A percentile compares a stretch with the other conserved stretches of the same genome.
Conservation (phyloP, 2,329 filamentous ascomycete genomes). For the Trichoderma aggressivum region DNA sequence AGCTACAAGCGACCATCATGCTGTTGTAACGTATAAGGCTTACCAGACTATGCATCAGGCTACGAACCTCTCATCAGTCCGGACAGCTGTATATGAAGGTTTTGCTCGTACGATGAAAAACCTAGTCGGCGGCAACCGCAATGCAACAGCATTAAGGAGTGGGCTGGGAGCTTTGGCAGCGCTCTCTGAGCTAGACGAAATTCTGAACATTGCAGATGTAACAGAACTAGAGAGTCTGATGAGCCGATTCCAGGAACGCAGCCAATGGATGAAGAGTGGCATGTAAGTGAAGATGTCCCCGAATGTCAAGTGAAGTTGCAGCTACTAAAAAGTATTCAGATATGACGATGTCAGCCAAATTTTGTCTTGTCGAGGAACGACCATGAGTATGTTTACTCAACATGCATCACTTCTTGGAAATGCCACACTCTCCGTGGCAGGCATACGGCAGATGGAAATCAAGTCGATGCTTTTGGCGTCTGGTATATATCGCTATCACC, state of each 20-base stretch:
- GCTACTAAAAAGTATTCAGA: slow-evolving; percentile 37
- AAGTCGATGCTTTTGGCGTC: slow-evolving; percentile 74
- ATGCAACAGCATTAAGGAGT: slow-evolving; percentile 50
- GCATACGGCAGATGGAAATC: slow-evolving; percentile 69
- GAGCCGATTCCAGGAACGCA: slow-evolving; percentile 60
- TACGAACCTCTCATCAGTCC: slow-evolving; percentile 51
- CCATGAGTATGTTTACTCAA: slow-evolving; percentile 75
- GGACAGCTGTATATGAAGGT: slow-evolving; percentile 59
- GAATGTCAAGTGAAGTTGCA: not conserved
- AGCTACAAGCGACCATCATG: slow-evolving; percentile 55
- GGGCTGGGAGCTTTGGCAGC: slow-evolving; percentile 64
- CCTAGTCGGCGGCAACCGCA: slow-evolving; percentile 48
- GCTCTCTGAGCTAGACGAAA: slow-evolving; percentile 77
- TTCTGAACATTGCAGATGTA: slow-evolving; percentile 59
- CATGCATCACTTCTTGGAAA: slow-evolving; percentile 60
- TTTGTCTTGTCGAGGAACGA: slow-evolving; percentile 76
- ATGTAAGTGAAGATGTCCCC: slow-evolving; percentile 50
- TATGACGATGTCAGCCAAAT: slow-evolving; percentile 77
- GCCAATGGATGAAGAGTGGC: slow-evolving; percentile 78
- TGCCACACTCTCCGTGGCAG: slow-evolving; percentile 57
- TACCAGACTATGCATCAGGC: slow-evolving; percentile 76
- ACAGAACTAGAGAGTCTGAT: slow-evolving; percentile 61
- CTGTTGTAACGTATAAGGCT: slow-evolving; percentile 71
- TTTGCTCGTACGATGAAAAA: slow-evolving; percentile 58
- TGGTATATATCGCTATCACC: slow-evolving; percentile 72